These are phyloP conservation scores for Trichosporon faecale DNA, from an alignment of 1,284 basidiomycete genomes.

Conservation along the genomic window DNA sequence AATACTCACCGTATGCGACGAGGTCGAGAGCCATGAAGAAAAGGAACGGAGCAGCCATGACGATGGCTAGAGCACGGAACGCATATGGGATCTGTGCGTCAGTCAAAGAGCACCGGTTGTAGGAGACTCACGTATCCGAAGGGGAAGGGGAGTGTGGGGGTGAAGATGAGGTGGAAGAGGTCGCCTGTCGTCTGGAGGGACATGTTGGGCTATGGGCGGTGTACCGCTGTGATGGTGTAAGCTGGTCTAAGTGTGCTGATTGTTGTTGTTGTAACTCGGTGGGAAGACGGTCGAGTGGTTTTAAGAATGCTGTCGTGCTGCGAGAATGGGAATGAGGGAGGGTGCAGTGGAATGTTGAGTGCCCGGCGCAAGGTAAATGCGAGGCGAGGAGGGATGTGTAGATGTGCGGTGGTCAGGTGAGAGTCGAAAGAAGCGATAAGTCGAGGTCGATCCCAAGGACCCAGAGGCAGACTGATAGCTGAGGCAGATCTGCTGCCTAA, in stretches of 20 bases:
- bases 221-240: not conserved
- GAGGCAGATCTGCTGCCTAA: not conserved
- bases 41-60: slow-evolving; percentile 35
- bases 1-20: slow-evolving; percentile 37
- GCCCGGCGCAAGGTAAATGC: not conserved
- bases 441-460: not conserved
- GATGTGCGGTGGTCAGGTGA: not conserved
- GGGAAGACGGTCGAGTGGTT: not conserved
- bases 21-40: slow-evolving; percentile 37
- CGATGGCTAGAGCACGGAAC: slow-evolving; percentile 32
- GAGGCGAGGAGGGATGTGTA: not conserved
- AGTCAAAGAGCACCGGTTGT: not conserved
- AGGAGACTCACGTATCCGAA: slow-evolving; percentile 22
- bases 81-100: slow-evolving; percentile 33
- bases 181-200: not conserved
- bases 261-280: not conserved
- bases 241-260: not conserved
- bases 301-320: not conserved
- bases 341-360: not conserved
- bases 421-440: not conserved
- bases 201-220: not conserved
- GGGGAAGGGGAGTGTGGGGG: slow-evolving; percentile 20
- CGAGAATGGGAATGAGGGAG: not conserved
- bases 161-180: slow-evolving; percentile 14
- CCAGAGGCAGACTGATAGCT: not conserved